These are phyloP conservation scores for Trapa incisa DNA, from an alignment of 345 rosid species.

Conservation along the genomic window DNA sequence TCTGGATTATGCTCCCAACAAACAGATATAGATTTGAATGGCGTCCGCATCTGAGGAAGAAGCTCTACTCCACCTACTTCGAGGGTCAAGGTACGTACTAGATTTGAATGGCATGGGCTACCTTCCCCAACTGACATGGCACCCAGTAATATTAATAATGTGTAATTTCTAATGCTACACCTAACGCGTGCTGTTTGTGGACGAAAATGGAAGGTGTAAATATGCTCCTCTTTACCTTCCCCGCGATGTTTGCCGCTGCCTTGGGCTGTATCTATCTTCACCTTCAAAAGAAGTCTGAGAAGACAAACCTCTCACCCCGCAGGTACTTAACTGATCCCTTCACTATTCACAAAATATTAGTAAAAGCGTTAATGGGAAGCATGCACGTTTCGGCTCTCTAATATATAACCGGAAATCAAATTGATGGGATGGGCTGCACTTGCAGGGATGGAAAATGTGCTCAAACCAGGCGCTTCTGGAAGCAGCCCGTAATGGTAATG, in stretches of 20 bases:
- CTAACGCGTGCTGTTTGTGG: too few species aligned
- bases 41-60: slow-evolving; percentile 24
- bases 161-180: too few species aligned
- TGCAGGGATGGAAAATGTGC: neutral
- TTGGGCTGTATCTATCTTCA: slow-evolving; percentile 54
- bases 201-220: slow-evolving; percentile 27
- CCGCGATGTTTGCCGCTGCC: slow-evolving; percentile 45
- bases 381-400: too few species aligned
- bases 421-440: neutral
- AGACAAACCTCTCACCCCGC: neutral
- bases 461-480: slow-evolving; percentile 13
- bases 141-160: neutral
- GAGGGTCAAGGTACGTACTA: slow-evolving; percentile 33
- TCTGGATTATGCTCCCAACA: slow-evolving; percentile 64
- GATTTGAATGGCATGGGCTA: too few species aligned
- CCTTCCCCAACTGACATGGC: neutral
- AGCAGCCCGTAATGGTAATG: slow-evolving; percentile 46
- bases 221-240: slow-evolving; percentile 46
- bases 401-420: too few species aligned
- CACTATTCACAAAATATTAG: neutral
- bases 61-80: slow-evolving; percentile 37
- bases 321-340: neutral
- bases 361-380: too few species aligned
- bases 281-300: slow-evolving; percentile 22
- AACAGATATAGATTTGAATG: slow-evolving; percentile 29